Conservation (phyloP, 225 moss, liverwort and hornwort genomes). For the Polytrichum commune region DNA sequence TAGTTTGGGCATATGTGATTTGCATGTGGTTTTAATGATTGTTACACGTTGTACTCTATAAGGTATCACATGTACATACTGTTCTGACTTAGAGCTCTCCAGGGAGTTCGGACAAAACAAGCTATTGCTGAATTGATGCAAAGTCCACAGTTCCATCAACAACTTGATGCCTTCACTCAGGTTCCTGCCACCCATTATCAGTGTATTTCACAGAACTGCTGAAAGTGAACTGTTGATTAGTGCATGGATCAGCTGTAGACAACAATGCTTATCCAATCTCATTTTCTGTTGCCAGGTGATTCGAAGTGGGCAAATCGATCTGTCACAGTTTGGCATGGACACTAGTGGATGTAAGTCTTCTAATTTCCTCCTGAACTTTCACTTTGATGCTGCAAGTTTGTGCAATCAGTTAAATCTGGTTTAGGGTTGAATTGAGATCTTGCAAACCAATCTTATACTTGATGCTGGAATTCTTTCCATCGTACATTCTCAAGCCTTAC, state of each 20-base stretch:
- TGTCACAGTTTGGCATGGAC: slow-evolving; percentile 56
- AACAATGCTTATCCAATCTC: too few relatives aligned
- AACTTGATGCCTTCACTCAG: slow-evolving; percentile 79
- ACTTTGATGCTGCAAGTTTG: neutral
- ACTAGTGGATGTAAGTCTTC: slow-evolving; percentile 42
- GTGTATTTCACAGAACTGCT: too few relatives aligned
- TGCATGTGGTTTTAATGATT: neutral
- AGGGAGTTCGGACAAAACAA: slow-evolving; percentile 86
- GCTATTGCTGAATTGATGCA: slow-evolving; percentile 94
- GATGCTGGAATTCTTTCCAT: too few relatives aligned
- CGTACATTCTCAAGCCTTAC: too few relatives aligned
- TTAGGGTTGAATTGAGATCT: too few relatives aligned
- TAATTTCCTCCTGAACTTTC: neutral
- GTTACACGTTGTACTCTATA: neutral
- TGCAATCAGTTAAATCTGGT: too few relatives aligned
- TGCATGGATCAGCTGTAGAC: too few relatives aligned
- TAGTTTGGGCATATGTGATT: neutral
- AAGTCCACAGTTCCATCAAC: slow-evolving; percentile 97
- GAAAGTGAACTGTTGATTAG: too few relatives aligned
- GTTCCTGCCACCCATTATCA: slow-evolving; percentile 25
- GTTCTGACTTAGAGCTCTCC: slow-evolving; percentile 10
- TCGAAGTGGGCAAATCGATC: slow-evolving; percentile 87
- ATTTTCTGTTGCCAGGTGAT: slow-evolving; percentile 49
- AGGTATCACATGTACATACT: slow-evolving; percentile 3
- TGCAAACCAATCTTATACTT: too few relatives aligned